Conservation (phyloP, 1,284 basidiomycete species). For the Ganoderma resinaceum region DNA sequence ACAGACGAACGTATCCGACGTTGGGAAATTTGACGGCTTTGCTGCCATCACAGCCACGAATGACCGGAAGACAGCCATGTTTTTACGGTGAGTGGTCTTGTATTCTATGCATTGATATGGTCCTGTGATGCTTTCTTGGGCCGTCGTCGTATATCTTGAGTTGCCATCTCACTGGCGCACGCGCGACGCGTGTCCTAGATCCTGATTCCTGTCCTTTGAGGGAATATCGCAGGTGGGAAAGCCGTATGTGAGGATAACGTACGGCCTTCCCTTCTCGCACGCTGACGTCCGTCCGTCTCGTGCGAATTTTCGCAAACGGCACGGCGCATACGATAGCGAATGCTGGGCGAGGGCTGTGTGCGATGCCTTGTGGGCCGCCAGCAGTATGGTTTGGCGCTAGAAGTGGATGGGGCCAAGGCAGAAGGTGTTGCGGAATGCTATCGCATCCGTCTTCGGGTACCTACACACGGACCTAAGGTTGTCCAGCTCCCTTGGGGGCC, state of each 20-base stretch:
- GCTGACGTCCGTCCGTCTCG: background rate
- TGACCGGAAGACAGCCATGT: background rate
- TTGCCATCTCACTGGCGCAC: background rate
- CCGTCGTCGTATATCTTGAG: background rate
- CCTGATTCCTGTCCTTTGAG: no score
- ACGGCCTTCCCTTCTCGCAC: background rate
- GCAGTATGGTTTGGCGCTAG: slow-evolving; percentile 38
- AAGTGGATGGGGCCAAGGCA: slow-evolving; percentile 65
- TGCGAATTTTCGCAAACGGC: background rate
- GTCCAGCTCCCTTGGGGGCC: background rate
- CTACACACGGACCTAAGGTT: slow-evolving; percentile 1
- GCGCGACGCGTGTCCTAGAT: background rate
- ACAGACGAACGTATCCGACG: background rate
- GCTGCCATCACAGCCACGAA: background rate
- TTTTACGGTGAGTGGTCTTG: background rate
- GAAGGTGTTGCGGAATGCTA: background rate
- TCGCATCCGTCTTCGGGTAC: slow-evolving; percentile 1
- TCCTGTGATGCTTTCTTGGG: background rate
- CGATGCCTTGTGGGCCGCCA: background rate
- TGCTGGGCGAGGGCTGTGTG: slow-evolving; percentile 49
- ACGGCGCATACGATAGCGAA: slow-evolving; percentile 85
- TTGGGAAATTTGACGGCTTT: background rate
- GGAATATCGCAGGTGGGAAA: background rate
- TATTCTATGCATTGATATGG: background rate
- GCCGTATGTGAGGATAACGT: slow-evolving; percentile 1